Evolutionary conservation across 169 alveolate genomes (phyloP), one percentile per base, ranked within the genome.

Genomic region (Miamiensis avidus): DNA sequence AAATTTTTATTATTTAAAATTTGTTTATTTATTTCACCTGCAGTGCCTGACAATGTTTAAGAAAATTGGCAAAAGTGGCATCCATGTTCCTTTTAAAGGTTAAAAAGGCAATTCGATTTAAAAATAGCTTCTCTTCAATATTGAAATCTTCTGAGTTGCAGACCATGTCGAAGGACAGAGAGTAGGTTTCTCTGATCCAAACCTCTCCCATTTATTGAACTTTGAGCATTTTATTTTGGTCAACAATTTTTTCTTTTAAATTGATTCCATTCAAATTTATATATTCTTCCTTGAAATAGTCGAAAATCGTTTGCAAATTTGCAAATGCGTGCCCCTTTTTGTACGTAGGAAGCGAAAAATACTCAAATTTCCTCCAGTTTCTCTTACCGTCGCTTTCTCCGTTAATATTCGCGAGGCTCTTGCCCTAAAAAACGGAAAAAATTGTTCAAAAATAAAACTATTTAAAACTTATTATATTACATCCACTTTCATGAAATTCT

Each of bases 71-170:
- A 64, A 16, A 79, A 4, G 31, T 49, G 29, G 76, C 84, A 6
- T 79, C 29, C n/a, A 33, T 16, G 29, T 75, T 33, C 65, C 78
- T 79, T 65, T 86, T 86, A 81, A 81, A 81, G 28, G 76, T 34
- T 31, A 81, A 75, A 65, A 65, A 86, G n/a, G 84, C 86, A 6
- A 86, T 81, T 81, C 90, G 73, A 86, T 86, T 86, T 65, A 86
- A 75, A 74, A 83, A 86, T n/a, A 86, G 20, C 25, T 81, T 86
- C 16, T 86, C 90, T 75, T 86, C 90, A 27, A 86, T 73, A 81
- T 75, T 81, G 26, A 86, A 81, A 15, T 86, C 83, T 65, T 81
- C 83, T 77, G 49, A 34, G 26, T 82, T 49, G 29, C 74, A 33
- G 1, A 82, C 74, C 29, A 73, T 30, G 28, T n/a, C n/a, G n/a